Evolutionary conservation across 768 basidiomycete genomes (phyloP), one percentile per base, ranked within the genome.

Genomic region (Polyporus arcularius): DNA sequence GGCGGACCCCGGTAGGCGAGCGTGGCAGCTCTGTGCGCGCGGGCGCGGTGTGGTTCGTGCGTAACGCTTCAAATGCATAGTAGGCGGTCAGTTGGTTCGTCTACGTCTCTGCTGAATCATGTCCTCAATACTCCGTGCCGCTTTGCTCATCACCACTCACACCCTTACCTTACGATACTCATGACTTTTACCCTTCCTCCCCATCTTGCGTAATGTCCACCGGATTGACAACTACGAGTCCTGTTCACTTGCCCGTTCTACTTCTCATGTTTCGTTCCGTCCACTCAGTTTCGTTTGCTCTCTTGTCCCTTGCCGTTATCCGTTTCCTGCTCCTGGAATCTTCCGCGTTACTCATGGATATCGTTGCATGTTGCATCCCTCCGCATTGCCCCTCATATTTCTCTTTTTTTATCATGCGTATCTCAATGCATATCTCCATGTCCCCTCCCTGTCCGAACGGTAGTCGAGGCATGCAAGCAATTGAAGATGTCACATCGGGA

Each of bases 1-100:
- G 83, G 82, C 14, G 72, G 73, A 12, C 66, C 67, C 50, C 71
- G 70, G 31, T 72, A 61, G 68, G 42, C 48, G 35, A 26, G 1
- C 21, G 21, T 26, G 21, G 21, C 21, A 26, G 21, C 21, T 56
- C 18, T 52, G 14, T 50, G 51, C 31, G 15, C 35, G 7, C 35
- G 35, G 35, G 35, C 11, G 35, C 11, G 35, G 7, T 35, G 35
- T 35, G 35, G 35, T 35, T 35, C 35, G 35, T 35, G 11, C 35
- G 7, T 35, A 35, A 6, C 35, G 35, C 35, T 35, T 3, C 35
- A 11, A 11, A 35, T 35, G 7, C 35, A 6, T 7, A 35, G 35
- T 11, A 35, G 6, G 35, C 35, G 7, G 35, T 11, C 35, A 11
- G 6, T 11, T 35, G 35, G 7, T 11, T 35, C 35, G 35, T 35